Base-by-base conservation (phyloP, 75 land plant species). In the Sequoia sempervirens region DNA sequence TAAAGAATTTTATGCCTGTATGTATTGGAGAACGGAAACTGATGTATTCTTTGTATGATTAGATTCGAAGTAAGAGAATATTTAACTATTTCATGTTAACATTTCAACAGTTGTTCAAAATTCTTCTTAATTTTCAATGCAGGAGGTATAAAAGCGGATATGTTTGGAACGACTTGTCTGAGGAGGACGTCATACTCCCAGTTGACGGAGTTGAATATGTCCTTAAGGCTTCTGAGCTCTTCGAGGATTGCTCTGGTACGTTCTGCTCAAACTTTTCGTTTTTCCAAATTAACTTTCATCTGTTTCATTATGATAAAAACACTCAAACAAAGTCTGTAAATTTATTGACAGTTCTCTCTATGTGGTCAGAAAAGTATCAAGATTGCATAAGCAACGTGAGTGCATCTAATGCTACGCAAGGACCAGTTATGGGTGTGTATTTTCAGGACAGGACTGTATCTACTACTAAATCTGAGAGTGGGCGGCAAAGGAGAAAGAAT, bases 91-190 rank as follows among this genome's bases (percentile, higher is more conserved):
- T 12, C 13, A 50, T 13, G 53, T 12, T 50, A 50, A 12, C 53
- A 50, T 12, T 50, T 50, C 53, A 12, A 50, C 2, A 12, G 14
- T 50, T 50, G 15, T 50, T 50, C 53, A 50, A 50, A 50, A 50
- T 50, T 11, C 53, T 50, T 50, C 2, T 50, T 50, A 2, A 15
- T 0, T 50, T 15, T 50, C 15, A 13, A 32, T 79, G 30, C 86
- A 96, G 98, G 92, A 93, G 87, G 85, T 96, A 94, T 85, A 96
- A 92, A 86, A 92, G 88, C 80, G 92, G 92, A 0, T 94, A 89
- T 85, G 96, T 96, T 28, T 96, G 98, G 98, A 91, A 93, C 61
- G 98, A 96, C 69, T 81, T 96, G 84, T 84, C 87, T 28, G 96
- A 94, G 40, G 90, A 93, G 69, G 98, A 96, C 54, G 70, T 87